phyloP scores from a whole-genome alignment of 2,329 filamentous ascomycete genomes.

The Metarhizium robertsii region DNA sequence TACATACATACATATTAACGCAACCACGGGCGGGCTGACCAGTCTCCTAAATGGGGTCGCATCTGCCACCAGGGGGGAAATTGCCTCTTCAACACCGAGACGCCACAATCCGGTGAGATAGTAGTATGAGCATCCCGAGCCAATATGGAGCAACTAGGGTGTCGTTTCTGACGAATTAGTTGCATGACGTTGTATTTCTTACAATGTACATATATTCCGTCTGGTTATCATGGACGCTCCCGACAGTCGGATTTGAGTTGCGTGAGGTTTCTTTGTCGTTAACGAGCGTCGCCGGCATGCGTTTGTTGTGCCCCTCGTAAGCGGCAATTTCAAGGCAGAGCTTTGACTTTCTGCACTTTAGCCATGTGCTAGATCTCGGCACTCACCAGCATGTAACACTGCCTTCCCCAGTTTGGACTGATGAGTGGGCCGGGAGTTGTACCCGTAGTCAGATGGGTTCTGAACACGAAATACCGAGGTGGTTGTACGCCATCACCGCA shows the following conservation, averaged over 20 bases:
- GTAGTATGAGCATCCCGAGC: background rate
- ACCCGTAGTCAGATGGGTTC: background rate
- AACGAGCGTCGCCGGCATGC: background rate
- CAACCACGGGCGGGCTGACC: background rate
- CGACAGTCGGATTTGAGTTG: no score
- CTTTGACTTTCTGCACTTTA: background rate
- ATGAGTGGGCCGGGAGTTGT: background rate
- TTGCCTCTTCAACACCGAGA: background rate
- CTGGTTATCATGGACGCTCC: background rate
- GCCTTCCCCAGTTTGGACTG: background rate
- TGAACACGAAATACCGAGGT: background rate
- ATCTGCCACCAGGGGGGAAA: background rate
- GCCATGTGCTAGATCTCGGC: constrained; percentile 1
- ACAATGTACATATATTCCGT: background rate
- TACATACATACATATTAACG: background rate
- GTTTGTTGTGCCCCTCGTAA: background rate
- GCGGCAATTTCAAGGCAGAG: background rate
- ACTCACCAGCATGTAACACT: background rate
- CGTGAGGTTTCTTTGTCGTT: background rate
- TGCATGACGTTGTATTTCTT: no score
- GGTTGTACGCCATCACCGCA: no score
- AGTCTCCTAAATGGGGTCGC: background rate
- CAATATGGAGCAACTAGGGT: background rate
- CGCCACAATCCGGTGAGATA: background rate
- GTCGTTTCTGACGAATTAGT: no score